These are phyloP conservation scores for Auriculariales sp. DNA, from an alignment of 768 basidiomycete genomes.

Conservation along the genomic window DNA sequence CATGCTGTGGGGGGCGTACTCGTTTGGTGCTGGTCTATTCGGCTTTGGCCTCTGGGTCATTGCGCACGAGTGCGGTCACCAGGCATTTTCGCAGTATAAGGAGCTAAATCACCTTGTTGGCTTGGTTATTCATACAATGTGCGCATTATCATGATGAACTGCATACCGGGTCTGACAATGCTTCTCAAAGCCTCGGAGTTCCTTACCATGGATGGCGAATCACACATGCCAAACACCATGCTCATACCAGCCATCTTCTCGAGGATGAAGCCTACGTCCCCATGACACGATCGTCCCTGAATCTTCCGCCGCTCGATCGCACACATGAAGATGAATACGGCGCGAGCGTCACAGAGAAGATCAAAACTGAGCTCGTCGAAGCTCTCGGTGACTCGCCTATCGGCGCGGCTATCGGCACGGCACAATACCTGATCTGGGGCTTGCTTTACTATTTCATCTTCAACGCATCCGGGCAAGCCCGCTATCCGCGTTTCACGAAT, in stretches of 20 bases:
- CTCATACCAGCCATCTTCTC: constrained; percentile 27
- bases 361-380: constrained; percentile 16
- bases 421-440: constrained; percentile 12
- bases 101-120: constrained; percentile 30
- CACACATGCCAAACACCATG: constrained; percentile 32
- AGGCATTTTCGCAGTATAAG: constrained; percentile 29
- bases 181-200: constrained; percentile 18
- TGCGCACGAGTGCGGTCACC: constrained; percentile 31
- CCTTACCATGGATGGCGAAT: constrained; percentile 35
- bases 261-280: constrained; percentile 33
- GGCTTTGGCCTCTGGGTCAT: constrained; percentile 30
- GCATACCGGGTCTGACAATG: neutral
- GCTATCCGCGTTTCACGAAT: constrained; percentile 28
- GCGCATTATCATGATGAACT: neutral
- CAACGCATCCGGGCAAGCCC: constrained; percentile 27
- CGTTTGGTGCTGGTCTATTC: constrained; percentile 22
- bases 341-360: constrained; percentile 8
- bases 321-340: constrained; percentile 14
- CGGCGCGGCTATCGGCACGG: constrained; percentile 6
- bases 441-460: constrained; percentile 28
- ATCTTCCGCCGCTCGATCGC: constrained; percentile 16
- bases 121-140: constrained; percentile 26
- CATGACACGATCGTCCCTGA: constrained; percentile 19
- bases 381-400: constrained; percentile 28
- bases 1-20: constrained; percentile 20